A percentile compares a stretch with the other conserved stretches of the same genome.
phyloP scores from a whole-genome alignment of 306 rosid genomes.

The Morella rubra region DNA sequence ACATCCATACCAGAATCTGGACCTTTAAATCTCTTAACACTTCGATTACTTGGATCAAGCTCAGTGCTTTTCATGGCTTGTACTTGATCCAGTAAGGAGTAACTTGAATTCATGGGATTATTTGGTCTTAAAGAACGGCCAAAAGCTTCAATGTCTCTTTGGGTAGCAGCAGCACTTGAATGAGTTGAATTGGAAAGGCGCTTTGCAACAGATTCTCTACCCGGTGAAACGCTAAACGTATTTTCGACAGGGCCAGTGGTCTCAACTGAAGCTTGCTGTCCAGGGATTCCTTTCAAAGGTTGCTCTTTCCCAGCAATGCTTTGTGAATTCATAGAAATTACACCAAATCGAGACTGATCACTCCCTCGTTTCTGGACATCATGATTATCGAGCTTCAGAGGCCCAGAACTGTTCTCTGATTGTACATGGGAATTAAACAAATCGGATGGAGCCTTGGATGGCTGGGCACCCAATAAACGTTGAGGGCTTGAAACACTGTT shows the following conservation, averaged over 20 bases:
- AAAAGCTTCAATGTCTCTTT: constrained; percentile 72
- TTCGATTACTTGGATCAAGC: constrained; percentile 57
- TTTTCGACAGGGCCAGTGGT: constrained; percentile 47
- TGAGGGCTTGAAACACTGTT: constrained; percentile 61
- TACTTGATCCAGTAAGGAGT: constrained; percentile 61
- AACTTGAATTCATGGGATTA: constrained; percentile 50
- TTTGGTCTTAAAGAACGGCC: constrained; percentile 82
- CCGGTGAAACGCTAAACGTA: constrained; percentile 41
- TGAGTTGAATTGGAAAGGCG: constrained; percentile 47
- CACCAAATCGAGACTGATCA: constrained; percentile 42
- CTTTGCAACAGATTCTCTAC: constrained; percentile 46
- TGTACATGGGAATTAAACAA: constrained; percentile 42
- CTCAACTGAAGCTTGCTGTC: constrained; percentile 46
- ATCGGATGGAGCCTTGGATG: constrained; percentile 38
- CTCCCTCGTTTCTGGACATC: constrained; percentile 47
- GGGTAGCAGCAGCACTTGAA: constrained; percentile 57
- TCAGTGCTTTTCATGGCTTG: constrained; percentile 60
- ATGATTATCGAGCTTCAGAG: constrained; percentile 40
- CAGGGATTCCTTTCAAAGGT: constrained; percentile 40
- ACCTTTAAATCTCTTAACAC: constrained; percentile 66
- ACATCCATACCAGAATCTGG: constrained; percentile 55
- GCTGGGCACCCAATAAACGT: constrained; percentile 37
- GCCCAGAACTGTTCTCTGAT: constrained; percentile 39
- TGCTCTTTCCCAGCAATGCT: constrained; percentile 48
- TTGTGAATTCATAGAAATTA: constrained; percentile 44